phyloP scores from a whole-genome alignment of 495 filamentous ascomycete genomes.

The Xylaria castorea region DNA sequence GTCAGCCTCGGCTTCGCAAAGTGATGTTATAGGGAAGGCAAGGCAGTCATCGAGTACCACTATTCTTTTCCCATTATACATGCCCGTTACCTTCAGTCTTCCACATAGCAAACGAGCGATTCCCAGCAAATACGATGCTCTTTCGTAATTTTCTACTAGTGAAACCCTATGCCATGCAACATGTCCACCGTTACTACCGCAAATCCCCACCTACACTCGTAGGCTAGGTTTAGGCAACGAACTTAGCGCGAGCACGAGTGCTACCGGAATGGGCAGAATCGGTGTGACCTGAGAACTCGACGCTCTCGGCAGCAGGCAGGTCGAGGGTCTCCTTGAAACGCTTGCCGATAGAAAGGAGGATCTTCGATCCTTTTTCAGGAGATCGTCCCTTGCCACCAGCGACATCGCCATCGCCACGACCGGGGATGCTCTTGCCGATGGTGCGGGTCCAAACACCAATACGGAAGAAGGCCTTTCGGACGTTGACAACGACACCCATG shows the following conservation, averaged over 20 bases:
- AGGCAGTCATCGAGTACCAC: background rate
- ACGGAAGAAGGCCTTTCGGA: constrained; percentile 96
- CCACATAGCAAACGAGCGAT: constrained; percentile 4
- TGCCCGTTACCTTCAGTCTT: background rate
- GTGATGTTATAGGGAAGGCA: constrained; percentile 17
- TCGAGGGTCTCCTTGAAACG: constrained; percentile 91
- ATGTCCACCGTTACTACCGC: background rate
- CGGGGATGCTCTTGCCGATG: constrained; percentile 79
- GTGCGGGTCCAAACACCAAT: constrained; percentile 92
- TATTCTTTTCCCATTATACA: constrained; percentile 1
- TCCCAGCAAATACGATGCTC: background rate
- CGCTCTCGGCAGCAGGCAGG: constrained; percentile 71
- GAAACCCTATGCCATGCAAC: background rate
- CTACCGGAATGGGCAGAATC: constrained; percentile 91
- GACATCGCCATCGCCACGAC: constrained; percentile 72
- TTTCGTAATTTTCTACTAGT: background rate
- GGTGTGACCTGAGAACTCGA: constrained; percentile 97
- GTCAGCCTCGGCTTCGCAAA: background rate
- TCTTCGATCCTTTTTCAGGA: constrained; percentile 79
- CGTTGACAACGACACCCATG: constrained; percentile 99
- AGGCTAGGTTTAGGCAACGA: constrained; percentile 66
- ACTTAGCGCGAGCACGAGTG: constrained; percentile 94
- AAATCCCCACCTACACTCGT: background rate
- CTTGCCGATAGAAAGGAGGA: constrained; percentile 80
- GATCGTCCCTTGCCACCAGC: constrained; percentile 72